phyloP scores from a whole-genome alignment of 2,329 filamentous ascomycete genomes.

The Chalara sp. region DNA sequence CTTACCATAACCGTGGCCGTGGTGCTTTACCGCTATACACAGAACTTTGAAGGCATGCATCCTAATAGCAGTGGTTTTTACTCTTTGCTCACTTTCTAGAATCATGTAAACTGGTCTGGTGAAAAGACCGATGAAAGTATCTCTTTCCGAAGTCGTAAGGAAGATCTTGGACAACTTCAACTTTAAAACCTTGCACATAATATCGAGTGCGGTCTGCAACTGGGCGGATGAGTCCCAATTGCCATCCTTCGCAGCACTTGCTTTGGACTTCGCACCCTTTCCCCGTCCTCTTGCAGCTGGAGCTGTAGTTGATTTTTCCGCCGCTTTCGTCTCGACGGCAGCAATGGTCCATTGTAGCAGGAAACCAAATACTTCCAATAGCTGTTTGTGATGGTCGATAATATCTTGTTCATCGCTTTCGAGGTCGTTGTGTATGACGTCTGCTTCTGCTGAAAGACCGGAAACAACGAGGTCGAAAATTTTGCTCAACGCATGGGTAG shows the following conservation, averaged over 20 bases:
- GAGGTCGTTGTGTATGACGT: constrained; percentile 77
- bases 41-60: constrained; percentile 98
- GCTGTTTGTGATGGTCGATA: constrained; percentile 77
- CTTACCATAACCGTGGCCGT: constrained; percentile 90
- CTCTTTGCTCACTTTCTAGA: constrained; percentile 85
- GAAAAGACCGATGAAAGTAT: constrained; percentile 88
- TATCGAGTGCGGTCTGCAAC: constrained; percentile 80
- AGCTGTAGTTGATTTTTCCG: constrained; percentile 74
- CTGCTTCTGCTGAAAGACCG: constrained; percentile 77
- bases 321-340: constrained; percentile 87
- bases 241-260: constrained; percentile 50
- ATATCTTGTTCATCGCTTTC: constrained; percentile 88
- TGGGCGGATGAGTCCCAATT: constrained; percentile 86
- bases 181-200: constrained; percentile 93
- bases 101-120: constrained; percentile 91
- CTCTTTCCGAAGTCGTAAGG: constrained; percentile 89
- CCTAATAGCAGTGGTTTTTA: constrained; percentile 80
- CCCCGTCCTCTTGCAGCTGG: constrained; percentile 67
- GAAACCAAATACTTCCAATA: constrained; percentile 92
- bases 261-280: constrained; percentile 68
- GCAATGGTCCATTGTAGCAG: constrained; percentile 92
- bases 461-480: constrained; percentile 86
- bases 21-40: constrained; percentile 94
- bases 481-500: constrained; percentile 80
- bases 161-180: constrained; percentile 91